Evolutionary conservation across 2,329 filamentous ascomycete genomes (phyloP).

Genomic region (Aspergillus sp.): DNA sequence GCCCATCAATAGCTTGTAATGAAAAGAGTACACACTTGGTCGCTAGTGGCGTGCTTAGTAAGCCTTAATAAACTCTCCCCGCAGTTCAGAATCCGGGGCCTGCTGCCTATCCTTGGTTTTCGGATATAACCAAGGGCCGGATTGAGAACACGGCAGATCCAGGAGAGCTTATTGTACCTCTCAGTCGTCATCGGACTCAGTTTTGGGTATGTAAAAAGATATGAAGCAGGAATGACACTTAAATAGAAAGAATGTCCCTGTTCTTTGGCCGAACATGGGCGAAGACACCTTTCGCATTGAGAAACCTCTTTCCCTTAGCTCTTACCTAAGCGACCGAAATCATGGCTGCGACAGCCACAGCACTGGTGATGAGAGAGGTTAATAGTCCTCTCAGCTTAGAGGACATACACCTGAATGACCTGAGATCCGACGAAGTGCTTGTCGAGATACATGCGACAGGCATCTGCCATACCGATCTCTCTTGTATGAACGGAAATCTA

Average conservation of each 20-base stretch:
- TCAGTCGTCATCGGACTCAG: not conserved
- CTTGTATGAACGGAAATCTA: conserved; percentile 26
- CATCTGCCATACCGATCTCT: conserved; percentile 39
- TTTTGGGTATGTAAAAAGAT: not conserved
- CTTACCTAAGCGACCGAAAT: not conserved
- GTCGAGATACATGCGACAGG: conserved; percentile 38
- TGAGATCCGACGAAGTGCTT: conserved; percentile 28
- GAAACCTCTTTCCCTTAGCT: not conserved
- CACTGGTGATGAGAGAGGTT: conserved; percentile 8
- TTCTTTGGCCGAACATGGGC: not conserved
- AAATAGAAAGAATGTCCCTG: not conserved
- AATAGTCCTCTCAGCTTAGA: conserved; percentile 10
- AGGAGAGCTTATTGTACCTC: not conserved
- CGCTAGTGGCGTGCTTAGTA: not conserved
- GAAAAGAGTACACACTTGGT: not conserved
- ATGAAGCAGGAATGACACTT: not conserved
- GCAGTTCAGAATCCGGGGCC: not conserved
- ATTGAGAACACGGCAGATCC: not conserved
- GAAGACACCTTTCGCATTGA: not conserved
- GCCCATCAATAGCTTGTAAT: no score
- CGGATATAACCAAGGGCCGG: not conserved
- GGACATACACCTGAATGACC: conserved; percentile 3
- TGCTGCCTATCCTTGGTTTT: not conserved
- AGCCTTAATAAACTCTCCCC: not conserved
- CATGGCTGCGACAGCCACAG: conserved; percentile 9